Conservation (phyloP, 139 green algal genomes). For the Monoraphidium neglectum region DNA sequence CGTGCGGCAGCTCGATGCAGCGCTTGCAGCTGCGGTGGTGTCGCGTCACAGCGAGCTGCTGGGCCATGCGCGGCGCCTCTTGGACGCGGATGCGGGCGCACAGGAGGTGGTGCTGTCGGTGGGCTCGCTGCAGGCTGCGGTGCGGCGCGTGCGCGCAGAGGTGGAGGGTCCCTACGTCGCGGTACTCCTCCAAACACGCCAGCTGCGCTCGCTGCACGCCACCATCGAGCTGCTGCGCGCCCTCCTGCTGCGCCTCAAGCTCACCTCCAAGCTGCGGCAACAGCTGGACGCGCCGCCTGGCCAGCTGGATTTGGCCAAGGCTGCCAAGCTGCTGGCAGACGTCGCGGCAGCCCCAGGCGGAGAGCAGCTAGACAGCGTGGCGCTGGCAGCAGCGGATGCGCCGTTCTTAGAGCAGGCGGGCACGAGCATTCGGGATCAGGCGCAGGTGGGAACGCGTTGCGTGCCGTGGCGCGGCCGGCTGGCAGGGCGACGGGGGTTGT, state of each 20-base stretch:
- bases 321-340: conserved; percentile 80
- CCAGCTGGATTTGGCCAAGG: conserved; percentile 80
- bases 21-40: conserved; percentile 56
- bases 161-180: conserved; percentile 65
- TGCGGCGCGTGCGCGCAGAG: conserved; percentile 64
- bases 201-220: conserved; percentile 61
- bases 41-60: conserved; percentile 54
- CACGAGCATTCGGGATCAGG: conserved; percentile 50
- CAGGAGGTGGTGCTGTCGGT: conserved; percentile 66
- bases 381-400: conserved; percentile 58
- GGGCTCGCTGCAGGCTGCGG: conserved; percentile 63
- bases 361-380: conserved; percentile 60
- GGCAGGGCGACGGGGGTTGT: too few relatives aligned
- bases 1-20: conserved; percentile 56
- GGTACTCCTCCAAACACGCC: conserved; percentile 42
- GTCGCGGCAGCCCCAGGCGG: conserved; percentile 54
- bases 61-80: conserved; percentile 44
- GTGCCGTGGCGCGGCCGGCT: too few relatives aligned
- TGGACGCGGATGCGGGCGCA: conserved; percentile 56
- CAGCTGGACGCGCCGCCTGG: conserved; percentile 28
- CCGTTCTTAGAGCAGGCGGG: conserved; percentile 55
- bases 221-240: conserved; percentile 72
- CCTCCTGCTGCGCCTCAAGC: conserved; percentile 62
- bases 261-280: conserved; percentile 39
- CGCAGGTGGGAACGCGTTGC: conserved; percentile 70